These are phyloP conservation scores for Penicillium sclerotiorum DNA, from an alignment of 2,329 filamentous ascomycete species.

Conservation along the genomic window DNA sequence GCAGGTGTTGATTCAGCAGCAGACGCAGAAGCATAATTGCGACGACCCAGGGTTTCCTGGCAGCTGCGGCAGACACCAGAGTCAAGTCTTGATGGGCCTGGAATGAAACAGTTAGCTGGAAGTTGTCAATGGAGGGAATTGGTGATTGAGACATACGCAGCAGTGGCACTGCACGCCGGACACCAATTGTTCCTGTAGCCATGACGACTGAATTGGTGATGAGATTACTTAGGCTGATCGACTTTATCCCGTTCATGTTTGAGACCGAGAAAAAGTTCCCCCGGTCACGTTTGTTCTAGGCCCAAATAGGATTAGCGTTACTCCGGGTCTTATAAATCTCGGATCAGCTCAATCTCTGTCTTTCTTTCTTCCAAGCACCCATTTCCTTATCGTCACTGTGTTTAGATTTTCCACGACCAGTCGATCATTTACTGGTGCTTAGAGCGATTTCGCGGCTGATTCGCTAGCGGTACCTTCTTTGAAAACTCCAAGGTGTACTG, in stretches of 20 bases:
- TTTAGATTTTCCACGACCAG: conserved; percentile 68
- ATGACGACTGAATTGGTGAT: conserved; percentile 28
- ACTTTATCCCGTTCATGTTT: conserved; percentile 14
- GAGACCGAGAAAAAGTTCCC: conserved; percentile 41
- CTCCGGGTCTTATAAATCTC: conserved; percentile 28
- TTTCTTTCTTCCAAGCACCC: conserved; percentile 63
- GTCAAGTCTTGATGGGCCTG: conserved; percentile 42
- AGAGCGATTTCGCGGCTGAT: conserved; percentile 86
- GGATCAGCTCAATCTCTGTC: conserved; percentile 23
- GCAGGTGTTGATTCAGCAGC: conserved; percentile 40
- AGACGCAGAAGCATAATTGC: conserved; percentile 45
- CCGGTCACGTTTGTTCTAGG: conserved; percentile 39
- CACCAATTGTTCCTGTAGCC: conserved; percentile 46
- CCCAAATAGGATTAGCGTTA: conserved; percentile 27
- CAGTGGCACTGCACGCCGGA: conserved; percentile 42
- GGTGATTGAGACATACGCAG: conserved; percentile 36
- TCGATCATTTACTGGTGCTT: conserved; percentile 91
- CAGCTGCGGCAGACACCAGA: conserved; percentile 47
- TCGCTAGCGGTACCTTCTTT: conserved; percentile 94
- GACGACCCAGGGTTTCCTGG: conserved; percentile 44
- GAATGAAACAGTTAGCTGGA: conserved; percentile 8
- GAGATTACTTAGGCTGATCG: conserved; percentile 8
- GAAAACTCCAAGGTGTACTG: conserved; percentile 71
- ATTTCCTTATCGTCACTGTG: conserved; percentile 94
- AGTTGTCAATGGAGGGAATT: background rate